A percentile compares a stretch with the other conserved stretches of the same genome.
Evolutionary conservation across 805 yeast genomes (phyloP).

Genomic region (Metschnikowia kofuensis): DNA sequence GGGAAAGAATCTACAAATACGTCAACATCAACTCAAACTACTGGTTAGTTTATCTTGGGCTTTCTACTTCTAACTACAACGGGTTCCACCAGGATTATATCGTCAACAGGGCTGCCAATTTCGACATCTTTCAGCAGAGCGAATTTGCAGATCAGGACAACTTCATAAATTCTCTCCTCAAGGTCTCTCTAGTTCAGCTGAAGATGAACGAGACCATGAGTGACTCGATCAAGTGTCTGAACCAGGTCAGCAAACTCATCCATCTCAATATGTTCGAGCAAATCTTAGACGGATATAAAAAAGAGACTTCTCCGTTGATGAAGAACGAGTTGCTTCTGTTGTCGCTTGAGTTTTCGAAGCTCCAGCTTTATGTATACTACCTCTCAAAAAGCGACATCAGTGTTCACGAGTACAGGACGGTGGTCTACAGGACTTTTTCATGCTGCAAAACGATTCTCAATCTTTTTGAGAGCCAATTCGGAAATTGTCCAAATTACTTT

Average conservation of each 20-base stretch:
- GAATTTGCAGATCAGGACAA: slow-evolving; percentile 17
- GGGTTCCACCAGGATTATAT: slow-evolving; percentile 35
- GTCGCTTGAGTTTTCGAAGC: slow-evolving; percentile 35
- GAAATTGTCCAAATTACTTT: slow-evolving; percentile 19
- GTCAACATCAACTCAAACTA: slow-evolving; percentile 42
- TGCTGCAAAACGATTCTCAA: slow-evolving; percentile 29
- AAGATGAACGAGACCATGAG: slow-evolving; percentile 39
- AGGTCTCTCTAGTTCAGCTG: slow-evolving; percentile 36
- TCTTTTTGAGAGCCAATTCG: slow-evolving; percentile 23
- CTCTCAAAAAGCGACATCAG: slow-evolving; percentile 25
- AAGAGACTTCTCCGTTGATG: slow-evolving; percentile 18
- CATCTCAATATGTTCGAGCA: slow-evolving; percentile 43
- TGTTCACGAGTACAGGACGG: slow-evolving; percentile 27
- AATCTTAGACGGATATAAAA: slow-evolving; percentile 31
- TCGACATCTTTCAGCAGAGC: slow-evolving; percentile 20
- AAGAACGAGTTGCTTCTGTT: slow-evolving; percentile 24
- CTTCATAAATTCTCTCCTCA: slow-evolving; percentile 24
- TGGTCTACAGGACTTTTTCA: slow-evolving; percentile 25
- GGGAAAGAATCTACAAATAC: slow-evolving; percentile 43
- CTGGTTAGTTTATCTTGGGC: slow-evolving; percentile 41
- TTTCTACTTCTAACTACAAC: slow-evolving; percentile 27
- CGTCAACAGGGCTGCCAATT: slow-evolving; percentile 30
- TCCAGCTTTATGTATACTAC: slow-evolving; percentile 37
- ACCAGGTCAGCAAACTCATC: slow-evolving; percentile 31
- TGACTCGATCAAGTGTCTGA: slow-evolving; percentile 25